Evolutionary conservation across 768 basidiomycete genomes (phyloP).

Genomic region (Amanita phalloides): DNA sequence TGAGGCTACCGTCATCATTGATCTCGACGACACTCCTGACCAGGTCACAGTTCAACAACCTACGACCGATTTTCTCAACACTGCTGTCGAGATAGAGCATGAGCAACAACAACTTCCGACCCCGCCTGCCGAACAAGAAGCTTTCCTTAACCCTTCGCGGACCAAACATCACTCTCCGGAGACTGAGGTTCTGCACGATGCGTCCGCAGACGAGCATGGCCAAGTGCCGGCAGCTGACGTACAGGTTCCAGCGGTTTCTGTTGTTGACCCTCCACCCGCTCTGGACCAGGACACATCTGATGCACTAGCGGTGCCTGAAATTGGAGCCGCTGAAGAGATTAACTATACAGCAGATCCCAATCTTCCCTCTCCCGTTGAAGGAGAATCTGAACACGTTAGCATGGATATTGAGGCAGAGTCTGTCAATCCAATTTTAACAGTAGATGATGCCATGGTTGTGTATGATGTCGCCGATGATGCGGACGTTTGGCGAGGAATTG

Average conservation of each 20-base stretch:
- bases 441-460: slow-evolving; percentile 9
- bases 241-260: neutral
- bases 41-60: neutral
- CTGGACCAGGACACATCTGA: neutral
- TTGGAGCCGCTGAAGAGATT: neutral
- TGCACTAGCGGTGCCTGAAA: too few species aligned
- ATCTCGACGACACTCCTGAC: neutral
- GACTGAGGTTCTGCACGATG: neutral
- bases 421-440: neutral
- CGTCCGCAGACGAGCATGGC: neutral
- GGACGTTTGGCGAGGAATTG: neutral
- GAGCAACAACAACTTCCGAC: slow-evolving; percentile 14
- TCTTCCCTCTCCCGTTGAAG: neutral
- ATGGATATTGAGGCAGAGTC: neutral
- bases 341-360: neutral
- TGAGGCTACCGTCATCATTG: neutral
- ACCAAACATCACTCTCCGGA: neutral
- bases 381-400: neutral
- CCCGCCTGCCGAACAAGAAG: slow-evolving; percentile 13
- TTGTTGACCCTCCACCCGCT: neutral
- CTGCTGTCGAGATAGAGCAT: slow-evolving; percentile 1
- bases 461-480: slow-evolving; percentile 2
- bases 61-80: neutral
- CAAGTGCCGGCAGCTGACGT: neutral
- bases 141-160: neutral